Base-by-base conservation (phyloP, 1,284 basidiomycete genomes). In the Moesziomyces aphidis region DNA sequence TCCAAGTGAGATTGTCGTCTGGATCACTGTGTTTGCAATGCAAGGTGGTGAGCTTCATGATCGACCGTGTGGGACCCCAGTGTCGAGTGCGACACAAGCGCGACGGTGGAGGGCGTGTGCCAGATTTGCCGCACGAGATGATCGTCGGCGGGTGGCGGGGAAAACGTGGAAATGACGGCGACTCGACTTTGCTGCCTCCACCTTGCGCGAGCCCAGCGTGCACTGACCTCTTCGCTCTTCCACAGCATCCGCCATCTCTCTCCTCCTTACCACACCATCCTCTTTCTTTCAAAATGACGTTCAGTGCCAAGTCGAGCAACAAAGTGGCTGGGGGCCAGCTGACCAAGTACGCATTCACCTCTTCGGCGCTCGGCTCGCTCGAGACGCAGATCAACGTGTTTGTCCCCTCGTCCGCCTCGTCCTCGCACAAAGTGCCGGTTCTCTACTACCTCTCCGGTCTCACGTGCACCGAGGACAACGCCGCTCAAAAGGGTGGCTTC, bases 391-490 rank as follows among this genome's bases (percentile, higher is more conserved):
- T 99, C 88, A 98, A 98, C 85, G 86, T 99, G 74, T 99, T 93
- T 86, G 82, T 97, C 2, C 96, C 97, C 4, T 87, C 88, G 22
- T 88, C 89, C 53, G 89, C 91, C 1, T 49, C 86, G 6, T 31
- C 47, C 2, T 21, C 36, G 26, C 22, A 52, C 23, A 90, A 92
- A 70, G 92, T 91, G 0, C 95, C 95, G 0, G 87, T 86, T 1
- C 87, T 99, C 9, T 89, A 93, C 78, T 99, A 94, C 85, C 91
- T 99, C 50, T 91, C 95, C 3, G 96, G 96, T 3, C 85, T 99
- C 61, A 95, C 93, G 1, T 99, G 97, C 86, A 98, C 91, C 17
- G 97, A 98, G 85, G 96, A 98, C 85, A 98, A 93, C 65, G 96
- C 91, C 5, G 80, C 80, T 6, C 82, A 84, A 55, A 84, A 84